phyloP scores from a whole-genome alignment of 306 rosid genomes.

The Boehmeria nivea region DNA sequence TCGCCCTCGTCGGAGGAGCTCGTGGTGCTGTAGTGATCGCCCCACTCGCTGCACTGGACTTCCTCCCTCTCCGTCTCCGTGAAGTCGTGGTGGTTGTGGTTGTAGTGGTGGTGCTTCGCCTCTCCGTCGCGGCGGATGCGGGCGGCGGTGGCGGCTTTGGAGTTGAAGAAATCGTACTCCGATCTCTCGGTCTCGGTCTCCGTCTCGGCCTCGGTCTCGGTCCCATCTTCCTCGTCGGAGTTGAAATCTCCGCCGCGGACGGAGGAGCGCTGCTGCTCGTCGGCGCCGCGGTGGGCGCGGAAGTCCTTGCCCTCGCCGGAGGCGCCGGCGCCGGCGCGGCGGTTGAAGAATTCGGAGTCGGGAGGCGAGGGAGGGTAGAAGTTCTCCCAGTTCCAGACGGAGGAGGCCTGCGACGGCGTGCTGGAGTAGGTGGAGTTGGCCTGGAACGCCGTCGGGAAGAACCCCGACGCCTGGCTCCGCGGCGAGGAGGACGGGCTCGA shows the following conservation, averaged over 20 bases:
- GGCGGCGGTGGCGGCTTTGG: not conserved
- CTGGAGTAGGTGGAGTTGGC: conserved; percentile 66
- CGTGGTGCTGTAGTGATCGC: conserved; percentile 73
- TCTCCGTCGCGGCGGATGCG: too few species aligned
- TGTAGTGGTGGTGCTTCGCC: conserved; percentile 6
- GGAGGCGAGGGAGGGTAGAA: conserved; percentile 97
- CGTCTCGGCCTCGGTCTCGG: conserved; percentile 11
- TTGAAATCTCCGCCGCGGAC: conserved; percentile 15
- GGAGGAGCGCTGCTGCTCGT: too few species aligned
- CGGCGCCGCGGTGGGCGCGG: not conserved
- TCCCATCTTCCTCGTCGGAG: conserved; percentile 13
- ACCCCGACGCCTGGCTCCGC: conserved; percentile 41
- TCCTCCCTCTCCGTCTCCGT: conserved; percentile 73
- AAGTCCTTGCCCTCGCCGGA: not conserved
- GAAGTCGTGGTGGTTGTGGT: conserved; percentile 25
- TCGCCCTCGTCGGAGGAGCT: conserved; percentile 57
- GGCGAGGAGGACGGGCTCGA: conserved; percentile 63
- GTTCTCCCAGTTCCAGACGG: conserved; percentile 96
- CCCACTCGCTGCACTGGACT: conserved; percentile 98
- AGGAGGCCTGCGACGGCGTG: conserved; percentile 91
- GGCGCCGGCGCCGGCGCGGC: conserved; percentile 26
- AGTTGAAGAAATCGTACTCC: conserved; percentile 42
- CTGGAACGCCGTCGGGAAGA: conserved; percentile 72
- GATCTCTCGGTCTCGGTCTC: conserved; percentile 43
- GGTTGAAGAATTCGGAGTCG: conserved; percentile 63